A percentile compares a stretch with the other conserved stretches of the same genome.
phyloP scores from a whole-genome alignment of 1,284 basidiomycete genomes.

The Sporisorium scitamineum region DNA sequence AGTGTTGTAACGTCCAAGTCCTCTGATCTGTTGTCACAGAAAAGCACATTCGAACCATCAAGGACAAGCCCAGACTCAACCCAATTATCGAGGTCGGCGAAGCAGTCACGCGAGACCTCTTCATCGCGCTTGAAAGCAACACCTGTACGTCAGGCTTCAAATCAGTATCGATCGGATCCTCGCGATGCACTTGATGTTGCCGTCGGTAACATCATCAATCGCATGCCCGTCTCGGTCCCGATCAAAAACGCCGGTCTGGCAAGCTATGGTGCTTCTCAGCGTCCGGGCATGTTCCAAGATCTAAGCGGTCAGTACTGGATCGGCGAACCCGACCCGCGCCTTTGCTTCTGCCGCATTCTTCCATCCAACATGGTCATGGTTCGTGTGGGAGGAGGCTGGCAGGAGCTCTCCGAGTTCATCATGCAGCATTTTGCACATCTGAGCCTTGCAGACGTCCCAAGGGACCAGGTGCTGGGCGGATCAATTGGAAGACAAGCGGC shows the following conservation, averaged over 20 bases:
- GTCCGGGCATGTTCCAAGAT: slow-evolving; percentile 19
- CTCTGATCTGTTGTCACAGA: neutral
- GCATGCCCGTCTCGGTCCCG: slow-evolving; percentile 75
- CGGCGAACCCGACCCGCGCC: slow-evolving; percentile 60
- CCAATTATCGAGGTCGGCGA: neutral
- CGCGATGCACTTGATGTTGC: slow-evolving; percentile 90
- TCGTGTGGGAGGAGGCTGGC: slow-evolving; percentile 68
- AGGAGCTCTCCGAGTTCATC: slow-evolving; percentile 63
- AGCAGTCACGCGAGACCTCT: slow-evolving; percentile 7
- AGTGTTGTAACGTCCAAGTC: too few relatives aligned
- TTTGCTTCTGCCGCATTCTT: slow-evolving; percentile 66
- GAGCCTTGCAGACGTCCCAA: neutral
- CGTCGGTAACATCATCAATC: slow-evolving; percentile 89
- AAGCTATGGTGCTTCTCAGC: neutral
- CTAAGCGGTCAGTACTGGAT: slow-evolving; percentile 63
- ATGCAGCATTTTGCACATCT: slow-evolving; percentile 50
- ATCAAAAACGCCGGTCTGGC: slow-evolving; percentile 26
- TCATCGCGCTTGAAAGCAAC: slow-evolving; percentile 4
- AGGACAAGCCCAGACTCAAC: neutral
- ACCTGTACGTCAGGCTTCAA: slow-evolving; percentile 7
- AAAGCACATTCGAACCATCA: neutral
- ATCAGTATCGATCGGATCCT: slow-evolving; percentile 82
- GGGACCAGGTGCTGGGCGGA: neutral
- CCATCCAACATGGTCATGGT: slow-evolving; percentile 66
- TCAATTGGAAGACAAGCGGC: neutral